Conservation (phyloP, 106 monocot species). For the Xerophyta viscosa region DNA sequence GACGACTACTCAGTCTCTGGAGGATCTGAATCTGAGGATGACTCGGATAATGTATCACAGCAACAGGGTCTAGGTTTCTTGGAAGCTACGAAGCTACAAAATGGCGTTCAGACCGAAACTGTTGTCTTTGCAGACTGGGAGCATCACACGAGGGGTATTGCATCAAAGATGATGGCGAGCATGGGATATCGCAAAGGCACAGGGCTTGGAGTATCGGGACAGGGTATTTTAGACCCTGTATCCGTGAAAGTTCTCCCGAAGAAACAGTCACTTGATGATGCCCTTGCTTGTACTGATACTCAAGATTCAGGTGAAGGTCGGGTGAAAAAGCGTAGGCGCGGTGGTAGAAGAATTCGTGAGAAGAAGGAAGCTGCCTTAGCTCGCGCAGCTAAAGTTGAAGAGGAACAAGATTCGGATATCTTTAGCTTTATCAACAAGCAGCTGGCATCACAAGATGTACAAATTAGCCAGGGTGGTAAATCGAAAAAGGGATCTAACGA, state of each 20-base stretch:
- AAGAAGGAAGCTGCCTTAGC: slow-evolving; percentile 63
- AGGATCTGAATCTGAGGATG: slow-evolving; percentile 29
- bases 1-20: slow-evolving; percentile 23
- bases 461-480: slow-evolving; percentile 12
- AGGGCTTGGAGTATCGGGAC: slow-evolving; percentile 81
- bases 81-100: slow-evolving; percentile 35
- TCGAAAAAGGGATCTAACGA: slow-evolving; percentile 17
- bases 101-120: slow-evolving; percentile 81
- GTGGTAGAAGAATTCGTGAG: slow-evolving; percentile 70
- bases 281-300: slow-evolving; percentile 27
- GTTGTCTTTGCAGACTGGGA: slow-evolving; percentile 90
- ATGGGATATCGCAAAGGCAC: slow-evolving; percentile 94
- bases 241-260: slow-evolving; percentile 61
- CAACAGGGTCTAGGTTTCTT: slow-evolving; percentile 64
- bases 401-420: slow-evolving; percentile 39
- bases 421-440: slow-evolving; percentile 92
- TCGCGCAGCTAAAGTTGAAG: slow-evolving; percentile 46
- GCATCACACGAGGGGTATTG: slow-evolving; percentile 85
- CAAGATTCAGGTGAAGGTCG: slow-evolving; percentile 10
- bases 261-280: slow-evolving; percentile 78
- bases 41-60: slow-evolving; percentile 15
- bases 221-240: slow-evolving; percentile 76
- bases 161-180: slow-evolving; percentile 96
- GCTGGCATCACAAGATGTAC: slow-evolving; percentile 39
- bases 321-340: slow-evolving; percentile 64